Conservation (phyloP, 2,329 filamentous ascomycete genomes). For the Chalaropsis ovoidea region DNA sequence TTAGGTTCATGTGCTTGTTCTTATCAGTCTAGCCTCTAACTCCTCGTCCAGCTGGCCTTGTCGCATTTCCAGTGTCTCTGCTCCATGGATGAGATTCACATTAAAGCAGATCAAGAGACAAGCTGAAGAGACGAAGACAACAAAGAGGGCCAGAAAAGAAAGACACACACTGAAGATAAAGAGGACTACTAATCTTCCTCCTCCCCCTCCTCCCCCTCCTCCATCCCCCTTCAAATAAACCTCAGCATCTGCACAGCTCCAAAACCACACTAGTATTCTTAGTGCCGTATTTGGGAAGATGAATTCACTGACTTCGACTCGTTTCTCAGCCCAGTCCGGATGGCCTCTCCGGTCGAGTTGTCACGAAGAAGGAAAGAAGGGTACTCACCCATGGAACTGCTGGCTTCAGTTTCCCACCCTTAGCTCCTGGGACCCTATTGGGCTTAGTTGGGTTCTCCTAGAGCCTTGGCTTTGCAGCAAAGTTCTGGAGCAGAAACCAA, state of each 20-base stretch:
- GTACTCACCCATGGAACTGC: background rate
- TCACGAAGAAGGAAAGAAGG: background rate
- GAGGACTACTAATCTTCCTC: background rate
- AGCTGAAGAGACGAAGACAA: background rate
- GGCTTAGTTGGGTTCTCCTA: background rate
- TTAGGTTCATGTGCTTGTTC: background rate
- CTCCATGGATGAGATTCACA: background rate
- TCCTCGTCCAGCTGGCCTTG: background rate
- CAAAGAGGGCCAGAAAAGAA: background rate
- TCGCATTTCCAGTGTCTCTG: conserved; percentile 8
- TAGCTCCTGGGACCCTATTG: background rate
- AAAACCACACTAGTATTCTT: background rate
- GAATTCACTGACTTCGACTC: background rate
- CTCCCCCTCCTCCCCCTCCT: background rate
- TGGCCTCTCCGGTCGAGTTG: conserved; percentile 2
- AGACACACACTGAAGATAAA: background rate
- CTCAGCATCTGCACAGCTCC: conserved; percentile 3
- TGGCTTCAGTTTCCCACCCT: background rate
- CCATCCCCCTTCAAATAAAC: conserved; percentile 8
- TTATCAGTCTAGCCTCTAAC: background rate
- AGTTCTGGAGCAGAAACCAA: background rate
- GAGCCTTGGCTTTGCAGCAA: background rate
- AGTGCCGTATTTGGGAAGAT: background rate
- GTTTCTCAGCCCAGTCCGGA: conserved; percentile 6
- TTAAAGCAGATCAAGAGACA: background rate